Evolutionary conservation across 2,329 filamentous ascomycete genomes (phyloP), one percentile per base, ranked within the genome.

Genomic region (Curvularia lunata): DNA sequence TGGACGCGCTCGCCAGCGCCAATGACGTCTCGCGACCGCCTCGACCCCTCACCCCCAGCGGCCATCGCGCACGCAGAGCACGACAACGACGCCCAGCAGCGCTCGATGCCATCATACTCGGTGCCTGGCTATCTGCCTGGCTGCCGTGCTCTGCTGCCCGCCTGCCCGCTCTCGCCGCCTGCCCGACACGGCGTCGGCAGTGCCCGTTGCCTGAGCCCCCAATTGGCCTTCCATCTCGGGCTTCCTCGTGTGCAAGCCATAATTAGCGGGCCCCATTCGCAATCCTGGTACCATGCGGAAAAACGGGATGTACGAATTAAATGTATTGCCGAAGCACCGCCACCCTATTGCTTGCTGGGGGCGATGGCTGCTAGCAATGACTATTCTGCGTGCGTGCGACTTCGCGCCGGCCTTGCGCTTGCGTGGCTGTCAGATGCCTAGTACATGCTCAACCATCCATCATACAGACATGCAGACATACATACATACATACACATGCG

Each of bases 231-330:
- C 34, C 12, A 3, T 48, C 57, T 65, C 54, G 60, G 50, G 61
- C 57, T 52, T 52, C 53, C 51, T 54, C 55, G 51, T 40, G 59
- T 51, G 60, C 52, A 54, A 27, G 49, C 55, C 54, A 51, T 56
- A 58, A 48, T 30, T 59, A 61, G 45, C 62, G 59, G 56, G 57
- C 58, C 55, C 56, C 57, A 52, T 56, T 41, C 49, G 40, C 38
- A 25, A 58, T 62, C 62, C 62, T 54, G 53, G 61, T 60, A 52
- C 59, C 52, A 28, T 38, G 55, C 64, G 66, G 67, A 56, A 68
- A 56, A 64, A 61, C 64, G 67, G 67, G 45, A 63, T 47, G 61
- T n/a, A 5, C 9, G 40, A n/a, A 42, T 6, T 32, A 19, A 56
- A 64, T 61, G 42, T 59, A 52, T 51, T 63, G 61, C 66, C 67